Percentiles rank a stretch among this genome's conserved stretches.
Evolutionary conservation across 176 grass and related monocot species (phyloP).

Genomic region (Oryza longistaminata): DNA sequence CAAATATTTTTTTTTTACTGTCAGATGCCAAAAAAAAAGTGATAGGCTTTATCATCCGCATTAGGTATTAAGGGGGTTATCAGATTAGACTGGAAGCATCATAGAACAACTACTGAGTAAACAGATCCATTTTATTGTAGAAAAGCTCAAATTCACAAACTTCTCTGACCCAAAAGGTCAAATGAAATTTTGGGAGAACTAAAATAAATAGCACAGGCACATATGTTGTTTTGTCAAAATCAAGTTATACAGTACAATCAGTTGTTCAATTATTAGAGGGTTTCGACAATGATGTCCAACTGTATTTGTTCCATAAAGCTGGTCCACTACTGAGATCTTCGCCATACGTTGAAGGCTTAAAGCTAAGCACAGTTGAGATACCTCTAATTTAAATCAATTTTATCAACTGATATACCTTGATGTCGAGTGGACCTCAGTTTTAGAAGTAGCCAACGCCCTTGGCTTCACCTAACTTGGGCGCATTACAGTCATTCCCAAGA

Average conservation of each 20-base stretch:
- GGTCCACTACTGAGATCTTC: neutral
- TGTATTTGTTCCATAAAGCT: neutral
- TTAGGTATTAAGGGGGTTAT: neutral
- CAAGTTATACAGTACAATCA: neutral
- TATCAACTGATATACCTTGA: neutral
- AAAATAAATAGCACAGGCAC: neutral
- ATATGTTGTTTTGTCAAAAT: neutral
- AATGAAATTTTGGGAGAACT: neutral
- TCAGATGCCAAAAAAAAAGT: neutral
- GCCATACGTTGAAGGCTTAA: neutral
- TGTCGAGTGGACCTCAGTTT: neutral
- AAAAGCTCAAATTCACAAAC: neutral
- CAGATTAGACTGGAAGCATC: neutral
- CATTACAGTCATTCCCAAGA: slow-evolving; percentile 49
- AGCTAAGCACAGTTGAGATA: neutral
- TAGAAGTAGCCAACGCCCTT: slow-evolving; percentile 70
- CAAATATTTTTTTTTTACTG: too few relatives aligned
- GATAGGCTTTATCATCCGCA: too few relatives aligned
- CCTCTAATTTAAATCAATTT: slow-evolving; percentile 3
- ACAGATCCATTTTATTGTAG: neutral
- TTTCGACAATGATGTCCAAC: slow-evolving; percentile 29
- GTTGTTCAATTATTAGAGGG: slow-evolving; percentile 12
- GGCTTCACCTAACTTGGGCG: slow-evolving; percentile 40
- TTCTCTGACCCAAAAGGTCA: neutral
- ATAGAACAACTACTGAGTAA: neutral